These are phyloP conservation scores for Ophiostoma sp. DNA, from an alignment of 2,329 filamentous ascomycete species.

Conservation along the genomic window DNA sequence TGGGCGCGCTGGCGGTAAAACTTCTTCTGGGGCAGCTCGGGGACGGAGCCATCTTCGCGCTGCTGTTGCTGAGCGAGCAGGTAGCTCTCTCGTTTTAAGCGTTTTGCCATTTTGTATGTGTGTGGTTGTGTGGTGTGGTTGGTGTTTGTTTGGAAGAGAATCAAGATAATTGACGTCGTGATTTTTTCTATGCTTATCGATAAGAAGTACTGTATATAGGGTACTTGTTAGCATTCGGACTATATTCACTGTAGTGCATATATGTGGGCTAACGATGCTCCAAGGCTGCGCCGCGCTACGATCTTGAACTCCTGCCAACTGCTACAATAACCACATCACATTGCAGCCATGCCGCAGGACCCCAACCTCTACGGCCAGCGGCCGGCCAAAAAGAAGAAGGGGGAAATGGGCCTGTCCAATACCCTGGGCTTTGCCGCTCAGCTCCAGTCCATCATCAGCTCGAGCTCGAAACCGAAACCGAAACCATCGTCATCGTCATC, in stretches of 20 bases:
- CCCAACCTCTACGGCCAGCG: constrained; percentile 71
- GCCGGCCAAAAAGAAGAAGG: constrained; percentile 61
- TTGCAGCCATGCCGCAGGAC: constrained; percentile 54
- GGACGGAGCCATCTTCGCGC: constrained; percentile 42
- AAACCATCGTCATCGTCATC: constrained; percentile 34
- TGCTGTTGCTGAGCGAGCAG: constrained; percentile 45
- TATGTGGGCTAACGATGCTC: background rate
- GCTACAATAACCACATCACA: constrained; percentile 4
- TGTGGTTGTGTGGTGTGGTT: background rate
- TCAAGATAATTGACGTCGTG: constrained; percentile 8
- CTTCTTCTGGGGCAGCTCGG: constrained; percentile 80
- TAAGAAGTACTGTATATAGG: constrained; percentile 12
- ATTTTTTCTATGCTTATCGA: constrained; percentile 22
- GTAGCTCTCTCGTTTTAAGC: constrained; percentile 62
- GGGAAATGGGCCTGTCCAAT: constrained; percentile 62
- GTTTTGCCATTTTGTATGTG: constrained; percentile 40
- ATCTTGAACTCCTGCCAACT: background rate
- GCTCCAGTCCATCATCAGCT: constrained; percentile 67
- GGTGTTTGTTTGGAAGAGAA: background rate
- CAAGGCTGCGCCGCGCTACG: background rate
- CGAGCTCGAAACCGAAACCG: background rate
- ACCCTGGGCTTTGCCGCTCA: constrained; percentile 84
- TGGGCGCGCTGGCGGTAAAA: constrained; percentile 95
- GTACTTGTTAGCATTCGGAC: too few species aligned
- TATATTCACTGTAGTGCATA: background rate